Evolutionary conservation across 106 monocot species (phyloP), one percentile per base, ranked within the genome.

Genomic region (Phalaenopsis equestris): DNA sequence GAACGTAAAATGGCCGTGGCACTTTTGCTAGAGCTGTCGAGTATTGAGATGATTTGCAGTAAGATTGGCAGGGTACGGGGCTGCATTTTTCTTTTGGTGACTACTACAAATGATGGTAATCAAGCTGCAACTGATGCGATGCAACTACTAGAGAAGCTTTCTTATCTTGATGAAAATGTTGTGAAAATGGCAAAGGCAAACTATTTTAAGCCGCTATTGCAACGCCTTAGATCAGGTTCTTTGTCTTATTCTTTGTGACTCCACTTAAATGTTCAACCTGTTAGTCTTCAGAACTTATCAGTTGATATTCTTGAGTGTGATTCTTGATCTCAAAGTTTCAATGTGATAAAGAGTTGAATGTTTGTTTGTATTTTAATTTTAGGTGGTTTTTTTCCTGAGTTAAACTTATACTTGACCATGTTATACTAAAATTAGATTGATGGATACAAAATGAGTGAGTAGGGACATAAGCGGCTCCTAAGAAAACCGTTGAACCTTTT

Each of bases 81-180:
- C 11, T 85, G 85, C 61, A 81, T 85, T 81, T 81, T 85, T 78
- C 85, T 85, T 15, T 42, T 85, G 41, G 85, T 85, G 47, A 81
- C 85, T 15, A 85, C 73, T 45, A 73, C 78, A 78, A 85, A 81
- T 81, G 85, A 85, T 78, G 81, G 70, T 52, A 61, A 72, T 23
- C 81, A 85, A 78, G 78, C 81, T 56, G 68, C 85, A 37, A 78
- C 41, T 78, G 81, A 85, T 81, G 85, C 85, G 74, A 81, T 16
- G 41, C 73, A 85, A 36, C 85, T 85, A 15, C 64, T 85, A 78
- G 85, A 78, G 55, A 73, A 41, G 24, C 81, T 85, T 65, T 85
- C 85, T 12, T 85, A 78, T 78, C 74, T 78, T 38, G 78, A 85
- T 85, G 81, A 85, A 23, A 85, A 85, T 55, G 64, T 85, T 43